Conservation (phyloP, 805 yeast species). For the Candida michaelii region DNA sequence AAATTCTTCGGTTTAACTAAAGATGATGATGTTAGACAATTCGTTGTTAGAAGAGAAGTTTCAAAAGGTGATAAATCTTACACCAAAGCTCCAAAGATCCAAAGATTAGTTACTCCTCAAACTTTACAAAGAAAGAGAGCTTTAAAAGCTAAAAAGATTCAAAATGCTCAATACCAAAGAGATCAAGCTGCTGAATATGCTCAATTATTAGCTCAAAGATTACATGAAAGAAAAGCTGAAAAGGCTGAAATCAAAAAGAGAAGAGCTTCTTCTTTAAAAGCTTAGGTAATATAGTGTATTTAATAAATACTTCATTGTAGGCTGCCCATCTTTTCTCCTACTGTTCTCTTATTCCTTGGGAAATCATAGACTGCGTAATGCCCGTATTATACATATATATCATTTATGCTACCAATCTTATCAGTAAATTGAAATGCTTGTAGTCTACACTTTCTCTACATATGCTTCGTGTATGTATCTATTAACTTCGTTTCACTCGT, state of each 20-base stretch:
- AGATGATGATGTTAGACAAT: conserved; percentile 86
- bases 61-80: conserved; percentile 97
- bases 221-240: conserved; percentile 97
- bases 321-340: no score
- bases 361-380: no score
- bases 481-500: no score
- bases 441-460: no score
- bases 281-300: conserved; percentile 45
- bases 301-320: conserved; percentile 18
- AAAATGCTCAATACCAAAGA: conserved; percentile 98
- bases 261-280: conserved; percentile 98
- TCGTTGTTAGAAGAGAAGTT: conserved; percentile 97
- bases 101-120: conserved; percentile 99
- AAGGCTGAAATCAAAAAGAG: conserved; percentile 98
- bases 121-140: conserved; percentile 99
- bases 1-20: conserved; percentile 97
- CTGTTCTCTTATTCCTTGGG: no score
- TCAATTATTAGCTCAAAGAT: conserved; percentile 96
- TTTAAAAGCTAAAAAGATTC: conserved; percentile 87
- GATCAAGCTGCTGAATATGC: conserved; percentile 99
- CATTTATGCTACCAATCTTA: no score
- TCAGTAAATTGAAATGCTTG: no score
- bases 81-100: conserved; percentile 99
- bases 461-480: no score
- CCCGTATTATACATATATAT: no score